Evolutionary conservation across 2,329 filamentous ascomycete genomes (phyloP), one percentile per base, ranked within the genome.

Genomic region (Neonectria neomacrospora): DNA sequence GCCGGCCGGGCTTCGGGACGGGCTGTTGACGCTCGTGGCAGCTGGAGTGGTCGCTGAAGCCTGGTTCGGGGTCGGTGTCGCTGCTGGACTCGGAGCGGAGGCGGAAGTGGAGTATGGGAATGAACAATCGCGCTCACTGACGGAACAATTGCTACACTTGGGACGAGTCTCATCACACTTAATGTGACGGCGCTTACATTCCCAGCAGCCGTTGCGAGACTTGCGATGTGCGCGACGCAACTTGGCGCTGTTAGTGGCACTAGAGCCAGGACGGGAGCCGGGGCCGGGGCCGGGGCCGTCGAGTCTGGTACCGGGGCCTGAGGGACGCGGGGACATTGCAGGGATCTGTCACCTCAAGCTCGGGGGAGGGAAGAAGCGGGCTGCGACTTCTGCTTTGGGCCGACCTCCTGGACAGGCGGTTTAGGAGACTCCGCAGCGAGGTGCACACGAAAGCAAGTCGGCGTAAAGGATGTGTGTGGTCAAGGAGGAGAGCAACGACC

Each of bases 111-210:
- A 51, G 41, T 61, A 56, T 8, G 74, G 76, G 47, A 77, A 82
- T 0, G 77, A 76, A 61, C 80, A 82, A 7, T 63, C 60, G 7
- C 77, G 73, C 53, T 79, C 74, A 42, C 76, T 76, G 45, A 77
- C 76, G 20, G 73, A 68, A 66, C 80, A 82, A 61, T 81, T 80
- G 47, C 73, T 75, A 63, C 81, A 82, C 1, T 73, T 61, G 2
- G 81, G 81, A 4, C 75, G 76, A 8, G 65, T 74, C 68, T 82
- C 80, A 58, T 83, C 81, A 71, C 81, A 82, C 37, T 79, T 80
- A 57, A 80, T 79, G 47, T 81, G 79, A 2, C 79, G 74, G 16
- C 77, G 65, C 70, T 81, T 81, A 71, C 79, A 81, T 65, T 79
- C 78, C 59, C 65, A 74, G 64, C 79, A 80, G 30, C 79, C 78